Conservation (phyloP, 2,329 filamentous ascomycete genomes). For the Cytospora chrysosperma region DNA sequence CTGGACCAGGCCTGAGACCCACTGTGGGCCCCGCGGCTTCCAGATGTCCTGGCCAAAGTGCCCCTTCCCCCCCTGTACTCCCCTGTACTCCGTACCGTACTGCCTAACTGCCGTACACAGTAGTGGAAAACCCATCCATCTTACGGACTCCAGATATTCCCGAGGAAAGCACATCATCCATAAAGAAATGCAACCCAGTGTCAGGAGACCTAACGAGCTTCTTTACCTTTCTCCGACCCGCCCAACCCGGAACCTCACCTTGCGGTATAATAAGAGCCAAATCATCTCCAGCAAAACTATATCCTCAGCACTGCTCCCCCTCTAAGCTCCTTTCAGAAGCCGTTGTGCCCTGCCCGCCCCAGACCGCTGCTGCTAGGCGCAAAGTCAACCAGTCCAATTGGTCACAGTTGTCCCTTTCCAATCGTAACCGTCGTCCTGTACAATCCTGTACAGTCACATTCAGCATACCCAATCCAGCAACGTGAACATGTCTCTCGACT, state of each 20-base stretch:
- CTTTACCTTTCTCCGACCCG: not conserved
- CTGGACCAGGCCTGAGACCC: not conserved
- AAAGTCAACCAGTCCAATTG: not conserved
- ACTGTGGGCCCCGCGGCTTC: slow-evolving; percentile 11
- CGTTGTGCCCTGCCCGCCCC: not conserved
- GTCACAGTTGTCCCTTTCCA: not conserved
- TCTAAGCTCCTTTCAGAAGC: not conserved
- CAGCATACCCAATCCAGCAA: not conserved
- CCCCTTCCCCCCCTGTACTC: not conserved
- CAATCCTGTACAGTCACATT: not conserved
- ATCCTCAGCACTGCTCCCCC: not conserved
- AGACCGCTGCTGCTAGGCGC: not conserved
- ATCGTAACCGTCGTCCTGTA: not conserved
- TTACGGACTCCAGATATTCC: not conserved
- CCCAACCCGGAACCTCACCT: not conserved
- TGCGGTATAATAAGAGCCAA: slow-evolving; percentile 5
- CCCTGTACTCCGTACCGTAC: too few relatives aligned
- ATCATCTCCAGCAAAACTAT: not conserved
- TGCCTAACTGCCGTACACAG: too few relatives aligned
- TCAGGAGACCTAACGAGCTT: slow-evolving; percentile 13
- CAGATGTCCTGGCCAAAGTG: slow-evolving; percentile 11
- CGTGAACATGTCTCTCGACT: slow-evolving; percentile 63
- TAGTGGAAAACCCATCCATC: not conserved
- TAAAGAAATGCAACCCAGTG: not conserved
- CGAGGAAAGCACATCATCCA: not conserved